A percentile compares a stretch with the other conserved stretches of the same genome.
These are phyloP conservation scores for Sporisorium scitamineum DNA, from an alignment of 1,284 basidiomycete genomes.

Conservation along the genomic window DNA sequence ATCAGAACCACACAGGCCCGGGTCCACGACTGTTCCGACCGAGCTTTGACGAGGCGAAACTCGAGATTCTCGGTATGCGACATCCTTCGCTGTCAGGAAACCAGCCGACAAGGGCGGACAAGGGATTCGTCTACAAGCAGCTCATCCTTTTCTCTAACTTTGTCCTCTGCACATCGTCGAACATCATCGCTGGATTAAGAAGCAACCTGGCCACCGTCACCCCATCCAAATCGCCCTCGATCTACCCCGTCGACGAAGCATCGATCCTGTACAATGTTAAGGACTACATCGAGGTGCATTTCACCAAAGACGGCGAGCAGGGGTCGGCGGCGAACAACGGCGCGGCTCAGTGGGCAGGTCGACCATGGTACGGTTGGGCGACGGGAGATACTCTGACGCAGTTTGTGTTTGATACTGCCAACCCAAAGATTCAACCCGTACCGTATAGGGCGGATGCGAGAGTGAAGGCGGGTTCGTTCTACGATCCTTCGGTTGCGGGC, in stretches of 20 bases:
- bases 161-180: conserved; percentile 33
- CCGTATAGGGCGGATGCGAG: conserved; percentile 33
- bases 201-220: conserved; percentile 33
- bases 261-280: conserved; percentile 43
- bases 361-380: conserved; percentile 48
- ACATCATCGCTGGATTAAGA: conserved; percentile 38
- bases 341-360: conserved; percentile 31
- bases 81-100: conserved; percentile 30
- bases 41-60: conserved; percentile 51
- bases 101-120: conserved; percentile 32
- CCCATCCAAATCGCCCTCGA: conserved; percentile 35
- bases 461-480: conserved; percentile 26
- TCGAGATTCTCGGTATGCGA: conserved; percentile 45
- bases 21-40: conserved; percentile 43
- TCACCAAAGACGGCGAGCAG: conserved; percentile 20
- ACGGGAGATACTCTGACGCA: conserved; percentile 41
- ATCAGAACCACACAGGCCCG: conserved; percentile 45
- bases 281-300: conserved; percentile 41
- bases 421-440: conserved; percentile 30
- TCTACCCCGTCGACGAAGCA: conserved; percentile 23
- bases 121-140: conserved; percentile 48
- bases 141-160: conserved; percentile 43
- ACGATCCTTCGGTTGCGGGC: conserved; percentile 25
- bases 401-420: conserved; percentile 35
- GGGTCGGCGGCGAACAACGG: conserved; percentile 27